Percentiles rank a stretch among this genome's conserved stretches.
Evolutionary conservation across 2,329 filamentous ascomycete species (phyloP).

Genomic region (Aspergillus candidus): DNA sequence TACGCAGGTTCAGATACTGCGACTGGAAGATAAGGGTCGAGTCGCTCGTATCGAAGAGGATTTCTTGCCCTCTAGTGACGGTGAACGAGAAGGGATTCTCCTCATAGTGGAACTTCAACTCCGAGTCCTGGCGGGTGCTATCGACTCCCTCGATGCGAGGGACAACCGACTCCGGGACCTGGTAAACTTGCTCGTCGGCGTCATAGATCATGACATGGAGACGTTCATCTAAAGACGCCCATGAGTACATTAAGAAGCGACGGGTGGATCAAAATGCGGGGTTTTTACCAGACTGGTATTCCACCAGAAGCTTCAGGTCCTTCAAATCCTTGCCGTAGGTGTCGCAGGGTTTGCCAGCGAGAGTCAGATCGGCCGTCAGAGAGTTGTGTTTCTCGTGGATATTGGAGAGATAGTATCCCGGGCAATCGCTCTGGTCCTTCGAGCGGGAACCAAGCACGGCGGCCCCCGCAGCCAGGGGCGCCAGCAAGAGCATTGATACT

Average conservation of each 20-base stretch:
- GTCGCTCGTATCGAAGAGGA: slow-evolving; percentile 63
- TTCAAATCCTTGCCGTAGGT: slow-evolving; percentile 54
- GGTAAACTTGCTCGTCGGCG: slow-evolving; percentile 62
- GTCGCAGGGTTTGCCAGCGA: slow-evolving; percentile 62
- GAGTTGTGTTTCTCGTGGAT: slow-evolving; percentile 35
- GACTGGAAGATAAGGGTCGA: slow-evolving; percentile 66
- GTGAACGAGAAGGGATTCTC: slow-evolving; percentile 62
- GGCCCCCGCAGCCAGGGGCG: slow-evolving; percentile 23
- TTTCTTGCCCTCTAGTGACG: slow-evolving; percentile 39
- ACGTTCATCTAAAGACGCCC: slow-evolving; percentile 48
- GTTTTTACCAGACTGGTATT: slow-evolving; percentile 53
- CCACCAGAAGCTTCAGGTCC: slow-evolving; percentile 52
- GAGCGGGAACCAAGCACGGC: slow-evolving; percentile 14
- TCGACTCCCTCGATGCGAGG: slow-evolving; percentile 48
- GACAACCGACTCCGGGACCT: slow-evolving; percentile 65
- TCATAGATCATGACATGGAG: slow-evolving; percentile 72
- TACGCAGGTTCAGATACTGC: slow-evolving; percentile 69
- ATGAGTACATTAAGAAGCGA: neutral
- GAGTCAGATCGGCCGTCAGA: slow-evolving; percentile 62
- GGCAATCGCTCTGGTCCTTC: slow-evolving; percentile 20
- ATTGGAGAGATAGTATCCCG: slow-evolving; percentile 35
- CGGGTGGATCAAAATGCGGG: neutral
- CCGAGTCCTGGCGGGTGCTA: slow-evolving; percentile 42
- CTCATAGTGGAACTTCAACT: slow-evolving; percentile 46
- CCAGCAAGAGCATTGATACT: slow-evolving; percentile 18